Base-by-base conservation (phyloP, 805 yeast species). In the Saccharomycopsis selenospora region DNA sequence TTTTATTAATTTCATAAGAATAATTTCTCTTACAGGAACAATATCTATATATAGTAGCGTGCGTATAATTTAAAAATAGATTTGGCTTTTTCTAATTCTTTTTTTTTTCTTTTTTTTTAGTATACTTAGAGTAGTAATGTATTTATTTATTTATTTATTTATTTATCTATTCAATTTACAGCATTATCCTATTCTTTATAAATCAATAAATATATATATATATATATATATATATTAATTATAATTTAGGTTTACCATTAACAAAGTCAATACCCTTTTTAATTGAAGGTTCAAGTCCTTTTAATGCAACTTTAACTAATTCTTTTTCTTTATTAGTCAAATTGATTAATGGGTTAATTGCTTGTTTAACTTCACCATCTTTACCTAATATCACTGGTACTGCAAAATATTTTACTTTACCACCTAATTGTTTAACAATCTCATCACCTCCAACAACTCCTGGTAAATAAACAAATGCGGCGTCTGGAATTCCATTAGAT, bases 251-350 rank as follows among this genome's bases (percentile, higher is more conserved):
- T 8, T 13, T 14, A 4, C 54, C 49, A 5, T 30, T 48, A 33
- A 69, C 70, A 58, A 77, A 79, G 17, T 66, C 61, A 42, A 69
- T 72, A 52, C 87, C 88, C 69, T 80, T 81, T 46, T 66, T 71
- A 54, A 82, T 76, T 64, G 77, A 80, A 45, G 66, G 70, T 22
- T 68, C 60, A 58, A 82, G 69, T 57, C 78, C 81, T 17, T 69
- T 75, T 54, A 72, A 66, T 47, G 83, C 81, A 55, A 72, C 72
- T 11, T 61, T 60, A 54, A 80, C 68, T 64, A 80, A 66, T 56
- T 72, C 70, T 61, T 67, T 68, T 63, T 82, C 88, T 43, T 67
- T 67, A 26, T 59, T 69, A 54, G 68, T 62, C 56, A 75, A 57
- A 47, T 70, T 62, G 49, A 68, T 66, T 57, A 81, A 68, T 51